Evolutionary conservation across 768 basidiomycete genomes (phyloP).

Genomic region (Boletus huronensis): DNA sequence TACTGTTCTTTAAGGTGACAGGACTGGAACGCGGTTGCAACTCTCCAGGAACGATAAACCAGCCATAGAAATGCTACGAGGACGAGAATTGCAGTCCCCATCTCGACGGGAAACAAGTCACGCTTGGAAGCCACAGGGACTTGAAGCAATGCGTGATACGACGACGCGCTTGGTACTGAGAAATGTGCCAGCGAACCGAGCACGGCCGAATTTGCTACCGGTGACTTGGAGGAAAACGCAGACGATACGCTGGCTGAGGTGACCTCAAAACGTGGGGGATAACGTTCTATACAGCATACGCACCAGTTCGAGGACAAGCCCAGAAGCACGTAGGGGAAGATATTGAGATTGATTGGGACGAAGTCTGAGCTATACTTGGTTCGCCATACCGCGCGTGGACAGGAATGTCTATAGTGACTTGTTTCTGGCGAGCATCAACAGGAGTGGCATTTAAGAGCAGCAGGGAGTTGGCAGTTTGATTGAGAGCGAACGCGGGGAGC

Average conservation of each 20-base stretch:
- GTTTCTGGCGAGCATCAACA: conserved; percentile 1
- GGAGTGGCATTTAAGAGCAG: conserved; percentile 32
- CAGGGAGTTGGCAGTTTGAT: conserved; percentile 22
- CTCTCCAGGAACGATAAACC: conserved; percentile 23
- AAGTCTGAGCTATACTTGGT: conserved; percentile 16
- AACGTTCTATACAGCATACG: not conserved
- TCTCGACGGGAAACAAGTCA: conserved; percentile 34
- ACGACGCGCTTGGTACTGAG: conserved; percentile 7
- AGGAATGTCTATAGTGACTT: conserved; percentile 34
- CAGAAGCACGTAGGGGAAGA: conserved; percentile 31
- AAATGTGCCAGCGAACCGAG: conserved; percentile 19
- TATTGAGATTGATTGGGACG: conserved; percentile 22
- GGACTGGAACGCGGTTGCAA: conserved; percentile 19
- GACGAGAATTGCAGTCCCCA: conserved; percentile 34
- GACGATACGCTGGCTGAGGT: conserved; percentile 2
- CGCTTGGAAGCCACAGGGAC: conserved; percentile 35
- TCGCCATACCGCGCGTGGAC: conserved; percentile 44
- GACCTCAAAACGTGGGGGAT: conserved; percentile 4
- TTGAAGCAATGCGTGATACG: conserved; percentile 9
- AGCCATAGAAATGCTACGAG: conserved; percentile 35
- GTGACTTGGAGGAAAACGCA: conserved; percentile 16
- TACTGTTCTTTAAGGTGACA: conserved; percentile 26
- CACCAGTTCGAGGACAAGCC: conserved; percentile 30
- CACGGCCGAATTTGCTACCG: conserved; percentile 21
- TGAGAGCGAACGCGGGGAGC: conserved; percentile 38